phyloP scores from a whole-genome alignment of 2,329 filamentous ascomycete genomes.

The Botrytis squamosa region DNA sequence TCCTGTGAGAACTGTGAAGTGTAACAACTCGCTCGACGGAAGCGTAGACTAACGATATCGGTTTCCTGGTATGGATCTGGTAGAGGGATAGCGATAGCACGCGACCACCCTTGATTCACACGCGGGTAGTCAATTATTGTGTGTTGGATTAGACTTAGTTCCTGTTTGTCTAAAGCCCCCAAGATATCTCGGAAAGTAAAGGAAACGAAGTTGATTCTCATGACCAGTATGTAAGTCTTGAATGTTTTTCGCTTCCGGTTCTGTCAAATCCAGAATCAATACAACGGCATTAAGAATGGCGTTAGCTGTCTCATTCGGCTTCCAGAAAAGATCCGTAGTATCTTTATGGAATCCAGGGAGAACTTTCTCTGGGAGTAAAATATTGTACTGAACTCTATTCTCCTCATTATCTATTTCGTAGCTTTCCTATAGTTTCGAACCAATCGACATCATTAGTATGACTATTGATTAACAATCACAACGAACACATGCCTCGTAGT shows the following conservation, averaged over 20 bases:
- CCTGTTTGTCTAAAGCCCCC: no score
- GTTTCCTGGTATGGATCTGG: no score
- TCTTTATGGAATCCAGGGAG: conserved; percentile 49
- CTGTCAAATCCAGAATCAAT: conserved; percentile 47
- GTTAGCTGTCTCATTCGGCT: conserved; percentile 44
- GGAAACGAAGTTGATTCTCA: conserved; percentile 59
- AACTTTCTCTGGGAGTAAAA: conserved; percentile 48
- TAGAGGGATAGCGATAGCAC: no score
- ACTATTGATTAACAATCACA: not conserved
- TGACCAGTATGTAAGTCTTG: conserved; percentile 51
- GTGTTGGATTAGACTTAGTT: no score
- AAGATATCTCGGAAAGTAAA: conserved; percentile 43
- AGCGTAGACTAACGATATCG: no score
- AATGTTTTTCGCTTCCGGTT: conserved; percentile 45
- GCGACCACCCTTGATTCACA: no score
- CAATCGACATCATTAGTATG: not conserved
- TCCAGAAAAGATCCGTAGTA: conserved; percentile 50
- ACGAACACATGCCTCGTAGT: not conserved
- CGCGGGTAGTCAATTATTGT: no score
- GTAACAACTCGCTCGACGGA: no score
- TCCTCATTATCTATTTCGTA: conserved; percentile 52
- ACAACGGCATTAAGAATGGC: conserved; percentile 48
- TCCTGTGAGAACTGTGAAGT: no score
- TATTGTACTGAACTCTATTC: conserved; percentile 47
- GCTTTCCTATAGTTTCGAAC: conserved; percentile 43